Percentiles rank a stretch among this genome's conserved stretches.
Conservation (phyloP, 2,329 filamentous ascomycete genomes). For the Herpotrichia juniperi region DNA sequence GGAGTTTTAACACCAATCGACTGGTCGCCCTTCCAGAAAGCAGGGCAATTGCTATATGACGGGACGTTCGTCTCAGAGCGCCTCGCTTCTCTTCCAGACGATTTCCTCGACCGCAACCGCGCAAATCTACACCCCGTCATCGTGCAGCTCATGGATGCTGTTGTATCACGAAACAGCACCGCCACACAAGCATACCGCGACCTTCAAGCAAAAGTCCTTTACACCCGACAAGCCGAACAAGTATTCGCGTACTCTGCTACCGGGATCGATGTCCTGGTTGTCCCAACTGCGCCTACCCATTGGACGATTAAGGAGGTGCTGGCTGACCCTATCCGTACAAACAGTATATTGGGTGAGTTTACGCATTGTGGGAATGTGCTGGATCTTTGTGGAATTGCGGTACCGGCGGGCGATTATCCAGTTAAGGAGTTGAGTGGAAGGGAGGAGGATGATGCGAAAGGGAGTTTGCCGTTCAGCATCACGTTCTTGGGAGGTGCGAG, state of each 20-base stretch:
- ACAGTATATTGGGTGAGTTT: conserved; percentile 56
- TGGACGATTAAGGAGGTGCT: conserved; percentile 61
- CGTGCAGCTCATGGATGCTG: conserved; percentile 46
- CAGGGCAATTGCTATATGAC: conserved; percentile 61
- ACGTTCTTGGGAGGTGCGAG: conserved; percentile 47
- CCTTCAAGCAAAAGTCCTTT: conserved; percentile 36
- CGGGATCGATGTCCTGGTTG: conserved; percentile 48
- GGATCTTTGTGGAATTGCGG: conserved; percentile 53
- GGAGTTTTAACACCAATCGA: conserved; percentile 37
- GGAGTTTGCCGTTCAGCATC: conserved; percentile 49
- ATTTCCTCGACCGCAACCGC: conserved; percentile 37
- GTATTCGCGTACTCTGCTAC: conserved; percentile 32
- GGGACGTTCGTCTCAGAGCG: conserved; percentile 65
- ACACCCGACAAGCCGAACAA: conserved; percentile 37
- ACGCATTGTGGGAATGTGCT: conserved; percentile 68
- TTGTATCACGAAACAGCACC: conserved; percentile 31
- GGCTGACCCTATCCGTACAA: conserved; percentile 59
- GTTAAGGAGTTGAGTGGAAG: conserved; percentile 32
- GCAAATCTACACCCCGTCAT: conserved; percentile 58
- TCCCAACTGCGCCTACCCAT: conserved; percentile 58
- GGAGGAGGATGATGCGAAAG: conserved; percentile 20
- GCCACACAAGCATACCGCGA: conserved; percentile 42
- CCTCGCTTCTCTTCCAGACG: conserved; percentile 47
- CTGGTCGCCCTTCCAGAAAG: conserved; percentile 55
- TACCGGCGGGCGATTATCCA: conserved; percentile 56